Conservation (phyloP, 371 early-diverging fungal species). For the Mortierella sp. region DNA sequence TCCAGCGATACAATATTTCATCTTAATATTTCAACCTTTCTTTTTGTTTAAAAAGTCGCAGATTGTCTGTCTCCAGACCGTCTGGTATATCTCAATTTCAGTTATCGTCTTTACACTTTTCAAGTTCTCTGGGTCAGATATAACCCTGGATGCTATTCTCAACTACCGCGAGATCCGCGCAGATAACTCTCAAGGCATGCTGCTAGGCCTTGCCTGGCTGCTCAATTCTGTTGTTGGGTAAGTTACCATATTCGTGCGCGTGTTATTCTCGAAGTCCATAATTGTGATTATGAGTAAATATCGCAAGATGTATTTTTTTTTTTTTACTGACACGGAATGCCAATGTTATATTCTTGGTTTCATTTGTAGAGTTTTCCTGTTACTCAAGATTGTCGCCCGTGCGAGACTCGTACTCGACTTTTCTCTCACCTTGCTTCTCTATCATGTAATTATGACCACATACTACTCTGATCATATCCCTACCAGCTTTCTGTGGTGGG, state of each 20-base stretch:
- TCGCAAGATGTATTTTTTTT: no score
- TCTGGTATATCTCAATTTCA: conserved; percentile 73
- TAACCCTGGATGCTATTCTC: conserved; percentile 78
- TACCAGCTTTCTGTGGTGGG: conserved; percentile 78
- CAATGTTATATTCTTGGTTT: no score
- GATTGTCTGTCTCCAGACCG: conserved; percentile 72
- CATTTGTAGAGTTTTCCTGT: conserved; percentile 60
- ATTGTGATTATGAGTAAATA: not conserved
- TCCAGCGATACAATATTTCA: not conserved
- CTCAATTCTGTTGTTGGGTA: conserved; percentile 72
- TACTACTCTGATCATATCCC: conserved; percentile 74
- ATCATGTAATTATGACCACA: conserved; percentile 75
- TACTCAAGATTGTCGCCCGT: conserved; percentile 81
- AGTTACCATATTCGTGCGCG: not conserved
- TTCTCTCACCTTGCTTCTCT: conserved; percentile 77
- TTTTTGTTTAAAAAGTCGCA: conserved; percentile 54
- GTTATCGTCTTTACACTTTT: conserved; percentile 67
- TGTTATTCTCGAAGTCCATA: not conserved
- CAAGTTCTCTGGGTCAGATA: conserved; percentile 70
- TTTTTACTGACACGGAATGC: no score
- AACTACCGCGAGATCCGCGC: conserved; percentile 70
- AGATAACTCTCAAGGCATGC: conserved; percentile 83
- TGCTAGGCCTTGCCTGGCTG: conserved; percentile 74
- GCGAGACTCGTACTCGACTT: conserved; percentile 87
- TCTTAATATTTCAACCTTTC: not conserved